A percentile compares a stretch with the other conserved stretches of the same genome.
phyloP scores from a whole-genome alignment of 1,139 yeast genomes.

The Candida pseudocylindracea region DNA sequence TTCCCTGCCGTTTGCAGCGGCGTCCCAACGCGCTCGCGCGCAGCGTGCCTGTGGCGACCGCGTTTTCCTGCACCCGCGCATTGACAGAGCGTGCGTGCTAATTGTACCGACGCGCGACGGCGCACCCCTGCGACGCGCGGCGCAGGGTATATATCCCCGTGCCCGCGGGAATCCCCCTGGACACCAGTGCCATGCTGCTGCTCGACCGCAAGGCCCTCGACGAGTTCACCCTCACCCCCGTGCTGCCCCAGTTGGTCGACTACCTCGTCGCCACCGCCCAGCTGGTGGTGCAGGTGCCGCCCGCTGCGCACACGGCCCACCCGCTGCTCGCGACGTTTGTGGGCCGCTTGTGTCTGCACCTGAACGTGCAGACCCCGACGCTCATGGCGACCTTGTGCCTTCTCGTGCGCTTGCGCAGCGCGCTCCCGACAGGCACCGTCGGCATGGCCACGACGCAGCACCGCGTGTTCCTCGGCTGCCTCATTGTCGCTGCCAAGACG shows the following conservation, averaged over 20 bases:
- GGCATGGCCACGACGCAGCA: constrained; percentile 93
- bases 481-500: constrained; percentile 75
- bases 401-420: constrained; percentile 48
- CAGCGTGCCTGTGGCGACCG: no score
- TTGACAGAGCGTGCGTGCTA: no score
- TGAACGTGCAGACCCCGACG: constrained; percentile 90
- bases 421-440: constrained; percentile 71
- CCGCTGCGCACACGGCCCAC: constrained; percentile 5
- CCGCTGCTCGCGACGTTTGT: constrained; percentile 35
- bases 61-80: no score
- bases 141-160: no score
- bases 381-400: constrained; percentile 81
- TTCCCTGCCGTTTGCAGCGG: no score
- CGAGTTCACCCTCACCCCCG: constrained; percentile 57
- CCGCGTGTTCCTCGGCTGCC: constrained; percentile 71
- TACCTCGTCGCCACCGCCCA: constrained; percentile 63
- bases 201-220: constrained; percentile 41
- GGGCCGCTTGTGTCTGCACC: constrained; percentile 43
- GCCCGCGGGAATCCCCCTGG: no score
- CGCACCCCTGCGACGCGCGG: no score
- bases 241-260: constrained; percentile 55
- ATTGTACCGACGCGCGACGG: no score
- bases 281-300: constrained; percentile 45
- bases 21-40: no score
- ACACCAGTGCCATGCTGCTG: constrained; percentile 7